phyloP scores from a whole-genome alignment of 2,329 filamentous ascomycete genomes.

The Arachnomyces sp. region DNA sequence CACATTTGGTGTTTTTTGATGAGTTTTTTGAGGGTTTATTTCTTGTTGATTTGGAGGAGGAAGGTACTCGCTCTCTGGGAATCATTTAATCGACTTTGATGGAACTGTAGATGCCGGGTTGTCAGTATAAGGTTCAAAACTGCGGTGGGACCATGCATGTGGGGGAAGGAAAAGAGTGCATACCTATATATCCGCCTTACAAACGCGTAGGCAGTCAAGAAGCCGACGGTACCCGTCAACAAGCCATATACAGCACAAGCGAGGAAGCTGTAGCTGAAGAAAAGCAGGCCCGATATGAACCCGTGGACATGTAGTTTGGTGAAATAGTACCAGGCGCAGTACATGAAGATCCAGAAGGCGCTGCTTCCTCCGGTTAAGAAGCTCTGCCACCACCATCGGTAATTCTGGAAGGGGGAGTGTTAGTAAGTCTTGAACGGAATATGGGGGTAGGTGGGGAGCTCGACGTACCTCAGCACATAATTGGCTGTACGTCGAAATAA shows the following conservation, averaged over 20 bases:
- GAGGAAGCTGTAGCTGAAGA: conserved; percentile 77
- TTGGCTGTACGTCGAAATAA: conserved; percentile 74
- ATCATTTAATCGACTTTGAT: conserved; percentile 26
- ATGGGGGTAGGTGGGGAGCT: not conserved
- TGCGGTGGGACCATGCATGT: too few species aligned
- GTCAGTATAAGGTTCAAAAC: conserved; percentile 5
- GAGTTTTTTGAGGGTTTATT: too few species aligned
- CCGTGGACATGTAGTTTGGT: conserved; percentile 73
- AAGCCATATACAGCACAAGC: conserved; percentile 75
- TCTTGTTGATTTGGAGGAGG: conserved; percentile 3
- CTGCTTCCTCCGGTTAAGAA: conserved; percentile 71
- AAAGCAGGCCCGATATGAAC: conserved; percentile 68
- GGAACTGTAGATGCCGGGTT: conserved; percentile 14
- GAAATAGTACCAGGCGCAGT: conserved; percentile 77
- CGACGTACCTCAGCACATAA: conserved; percentile 62
- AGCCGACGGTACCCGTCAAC: conserved; percentile 74
- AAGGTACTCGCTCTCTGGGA: not conserved
- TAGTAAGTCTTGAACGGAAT: conserved; percentile 3
- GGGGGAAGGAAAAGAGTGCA: conserved; percentile 25
- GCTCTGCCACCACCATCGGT: conserved; percentile 89
- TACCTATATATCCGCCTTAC: conserved; percentile 74
- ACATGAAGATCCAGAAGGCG: conserved; percentile 71
- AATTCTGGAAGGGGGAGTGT: conserved; percentile 46
- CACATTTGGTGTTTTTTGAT: not conserved
- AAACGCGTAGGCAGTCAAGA: conserved; percentile 76